Base-by-base conservation (phyloP, 768 basidiomycete species). In the Leccinum longicurvipes region DNA sequence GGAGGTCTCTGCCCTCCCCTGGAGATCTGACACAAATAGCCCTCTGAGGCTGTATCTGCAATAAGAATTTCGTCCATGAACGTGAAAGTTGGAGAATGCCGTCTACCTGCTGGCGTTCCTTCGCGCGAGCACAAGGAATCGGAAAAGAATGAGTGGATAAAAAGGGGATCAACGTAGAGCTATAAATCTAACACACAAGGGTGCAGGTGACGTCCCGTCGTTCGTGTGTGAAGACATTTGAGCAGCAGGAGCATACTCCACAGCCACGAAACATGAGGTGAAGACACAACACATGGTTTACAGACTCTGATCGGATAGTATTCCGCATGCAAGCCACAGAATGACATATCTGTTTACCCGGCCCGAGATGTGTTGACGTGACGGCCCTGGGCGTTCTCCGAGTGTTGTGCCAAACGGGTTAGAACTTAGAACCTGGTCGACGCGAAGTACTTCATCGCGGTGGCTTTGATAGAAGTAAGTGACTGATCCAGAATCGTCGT, bases 1-100 rank as follows among this genome's bases (percentile, higher is more conserved):
- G 10, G 15, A 15, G 32, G 32, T 32, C 32, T 32, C 32, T 32
- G 32, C 32, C 14, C 15, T 15, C 32, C 10, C 7, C 41, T 14
- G 21, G 34, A 27, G 21, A 44, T 46, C 10, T 25, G 45, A 46
- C 25, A 25, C 15, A 14, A 39, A 31, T 24, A 32, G 14, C 25
- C 46, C 32, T 41, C 19, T 11, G 39, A 19, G 50, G 31, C 34
- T 50, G 54, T 42, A 11, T 24, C 12, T 23, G 32, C 15, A 25
- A 19, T 27, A 29, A 46, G 41, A 29, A 21, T 47, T 50, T 6
- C 44, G 4, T 48, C 27, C 59, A 47, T 31, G n/a, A 60, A 61
- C n/a, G 47, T 60, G 54, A 23, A 54, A 28, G 19, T 27, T 10
- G 25, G 39, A 12, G 25, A 31, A 47, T 27, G 21, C 19, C 14